A percentile compares a stretch with the other conserved stretches of the same genome.
These are phyloP conservation scores for Leccinum barrowsii DNA, from an alignment of 768 basidiomycete genomes.

Conservation along the genomic window DNA sequence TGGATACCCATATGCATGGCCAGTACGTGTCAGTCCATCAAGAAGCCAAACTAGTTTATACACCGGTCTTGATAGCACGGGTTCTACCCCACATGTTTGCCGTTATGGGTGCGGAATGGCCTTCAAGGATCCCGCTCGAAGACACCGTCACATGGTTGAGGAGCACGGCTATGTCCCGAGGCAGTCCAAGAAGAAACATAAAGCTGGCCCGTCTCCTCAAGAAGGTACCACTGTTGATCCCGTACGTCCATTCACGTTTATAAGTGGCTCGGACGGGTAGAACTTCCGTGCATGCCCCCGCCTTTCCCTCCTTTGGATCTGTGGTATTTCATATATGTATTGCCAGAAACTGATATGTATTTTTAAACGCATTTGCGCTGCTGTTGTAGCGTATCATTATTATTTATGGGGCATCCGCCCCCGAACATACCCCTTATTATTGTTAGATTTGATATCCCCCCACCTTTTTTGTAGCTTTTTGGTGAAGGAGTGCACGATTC, in stretches of 20 bases:
- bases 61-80: conserved; percentile 42
- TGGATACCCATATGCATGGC: conserved; percentile 54
- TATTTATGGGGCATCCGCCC: conserved; percentile 11
- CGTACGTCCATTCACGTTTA: conserved; percentile 32
- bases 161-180: conserved; percentile 50
- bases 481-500: background rate
- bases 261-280: conserved; percentile 28
- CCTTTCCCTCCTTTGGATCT: conserved; percentile 5
- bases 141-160: conserved; percentile 56
- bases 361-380: conserved; percentile 15
- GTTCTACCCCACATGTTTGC: conserved; percentile 52
- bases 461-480: conserved; percentile 18
- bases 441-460: conserved; percentile 7
- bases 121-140: conserved; percentile 64
- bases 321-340: conserved; percentile 24
- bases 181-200: conserved; percentile 43
- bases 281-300: conserved; percentile 1
- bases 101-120: conserved; percentile 46
- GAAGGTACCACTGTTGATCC: conserved; percentile 24
- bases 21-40: conserved; percentile 36
- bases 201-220: conserved; percentile 30
- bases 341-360: conserved; percentile 22
- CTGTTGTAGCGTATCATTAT: conserved; percentile 16
- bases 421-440: conserved; percentile 15
- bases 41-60: conserved; percentile 9